phyloP scores from a whole-genome alignment of 768 basidiomycete species.

The Lentinula lateritia region DNA sequence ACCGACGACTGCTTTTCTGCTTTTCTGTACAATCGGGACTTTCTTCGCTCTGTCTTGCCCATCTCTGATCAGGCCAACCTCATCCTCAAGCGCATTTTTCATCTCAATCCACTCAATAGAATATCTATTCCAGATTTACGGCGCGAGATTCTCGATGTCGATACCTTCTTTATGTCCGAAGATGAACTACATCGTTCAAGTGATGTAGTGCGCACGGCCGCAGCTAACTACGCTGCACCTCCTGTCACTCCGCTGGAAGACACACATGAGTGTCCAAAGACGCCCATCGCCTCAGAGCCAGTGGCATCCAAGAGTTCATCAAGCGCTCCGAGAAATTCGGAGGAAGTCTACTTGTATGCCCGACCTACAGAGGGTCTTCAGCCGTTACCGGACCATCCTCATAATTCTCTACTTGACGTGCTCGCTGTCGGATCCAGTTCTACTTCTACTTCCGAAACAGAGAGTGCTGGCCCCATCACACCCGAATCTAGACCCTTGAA shows the following conservation, averaged over 20 bases:
- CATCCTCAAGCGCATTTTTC: constrained; percentile 70
- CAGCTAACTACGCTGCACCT: constrained; percentile 14
- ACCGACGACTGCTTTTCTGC: constrained; percentile 64
- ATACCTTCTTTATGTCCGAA: constrained; percentile 57
- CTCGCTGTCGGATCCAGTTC: neutral
- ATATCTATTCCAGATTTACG: constrained; percentile 62
- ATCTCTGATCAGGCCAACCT: constrained; percentile 62
- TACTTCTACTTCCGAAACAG: constrained; percentile 4
- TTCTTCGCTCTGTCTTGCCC: constrained; percentile 63
- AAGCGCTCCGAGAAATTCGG: neutral
- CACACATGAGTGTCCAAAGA: neutral
- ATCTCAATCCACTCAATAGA: constrained; percentile 54
- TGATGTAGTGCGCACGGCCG: constrained; percentile 13
- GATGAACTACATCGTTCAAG: constrained; percentile 28
- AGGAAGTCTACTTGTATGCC: constrained; percentile 5
- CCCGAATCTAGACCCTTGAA: constrained; percentile 33
- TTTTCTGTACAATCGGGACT: constrained; percentile 57
- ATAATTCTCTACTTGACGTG: neutral
- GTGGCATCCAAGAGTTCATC: neutral
- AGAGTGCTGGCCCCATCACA: constrained; percentile 44
- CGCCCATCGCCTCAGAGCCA: neutral
- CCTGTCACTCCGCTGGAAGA: neutral
- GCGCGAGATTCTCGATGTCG: constrained; percentile 44
- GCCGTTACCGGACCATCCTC: neutral
- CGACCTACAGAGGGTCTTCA: constrained; percentile 1